A percentile compares a stretch with the other conserved stretches of the same genome.
Evolutionary conservation across 2,329 filamentous ascomycete species (phyloP).

Genomic region (Phoma sp.): DNA sequence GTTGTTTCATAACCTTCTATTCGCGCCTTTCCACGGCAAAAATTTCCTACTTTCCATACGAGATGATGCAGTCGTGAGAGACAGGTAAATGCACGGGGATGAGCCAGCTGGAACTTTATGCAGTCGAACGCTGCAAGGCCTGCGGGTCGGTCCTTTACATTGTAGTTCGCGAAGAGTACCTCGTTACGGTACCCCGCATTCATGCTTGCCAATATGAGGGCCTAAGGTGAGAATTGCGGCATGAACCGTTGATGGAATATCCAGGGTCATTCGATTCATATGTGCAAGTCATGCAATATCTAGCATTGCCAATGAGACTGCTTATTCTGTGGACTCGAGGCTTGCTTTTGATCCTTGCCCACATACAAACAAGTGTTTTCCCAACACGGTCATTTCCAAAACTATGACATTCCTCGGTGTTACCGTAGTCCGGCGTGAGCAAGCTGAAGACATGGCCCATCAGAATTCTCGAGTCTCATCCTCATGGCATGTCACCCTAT

Average conservation of each 20-base stretch:
- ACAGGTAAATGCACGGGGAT: neutral
- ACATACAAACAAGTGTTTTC: too few relatives aligned
- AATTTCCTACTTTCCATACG: neutral
- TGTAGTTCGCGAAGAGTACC: too few relatives aligned
- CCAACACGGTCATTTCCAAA: too few relatives aligned
- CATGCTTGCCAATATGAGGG: too few relatives aligned
- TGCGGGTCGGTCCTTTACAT: neutral
- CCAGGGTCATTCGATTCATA: too few relatives aligned
- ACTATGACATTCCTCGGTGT: too few relatives aligned
- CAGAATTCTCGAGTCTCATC: neutral
- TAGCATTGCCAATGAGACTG: neutral
- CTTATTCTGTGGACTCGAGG: neutral
- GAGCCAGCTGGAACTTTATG: neutral
- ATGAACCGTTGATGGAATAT: too few relatives aligned
- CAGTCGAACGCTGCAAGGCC: neutral
- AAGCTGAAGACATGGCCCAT: too few relatives aligned
- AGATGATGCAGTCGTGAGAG: neutral
- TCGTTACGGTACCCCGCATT: too few relatives aligned
- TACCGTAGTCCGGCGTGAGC: too few relatives aligned
- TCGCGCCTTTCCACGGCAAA: neutral
- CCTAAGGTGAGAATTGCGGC: too few relatives aligned
- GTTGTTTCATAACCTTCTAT: slow-evolving; percentile 1
- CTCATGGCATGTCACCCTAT: slow-evolving; percentile 34
- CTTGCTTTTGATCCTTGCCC: neutral
- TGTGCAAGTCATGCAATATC: neutral